Evolutionary conservation across 805 yeast genomes (phyloP).

Genomic region (Myxozyma sirexii): DNA sequence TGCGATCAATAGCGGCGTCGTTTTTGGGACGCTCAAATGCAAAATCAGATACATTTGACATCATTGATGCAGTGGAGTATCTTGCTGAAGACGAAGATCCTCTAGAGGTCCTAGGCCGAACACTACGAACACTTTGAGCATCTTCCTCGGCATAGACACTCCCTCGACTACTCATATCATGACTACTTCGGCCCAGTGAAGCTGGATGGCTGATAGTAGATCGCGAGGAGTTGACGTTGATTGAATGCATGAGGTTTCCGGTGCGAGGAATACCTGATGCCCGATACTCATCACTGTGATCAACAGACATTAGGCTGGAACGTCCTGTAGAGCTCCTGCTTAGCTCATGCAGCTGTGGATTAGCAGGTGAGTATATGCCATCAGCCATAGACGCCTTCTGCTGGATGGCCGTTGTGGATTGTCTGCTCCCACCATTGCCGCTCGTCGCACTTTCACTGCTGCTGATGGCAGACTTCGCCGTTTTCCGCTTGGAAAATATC

Average conservation of each 20-base stretch:
- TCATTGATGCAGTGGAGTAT: slow-evolving; percentile 17
- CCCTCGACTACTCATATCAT: slow-evolving; percentile 7
- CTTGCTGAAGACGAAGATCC: slow-evolving; percentile 3
- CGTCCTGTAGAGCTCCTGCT: background rate
- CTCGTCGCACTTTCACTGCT: background rate
- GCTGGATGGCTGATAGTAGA: slow-evolving; percentile 1
- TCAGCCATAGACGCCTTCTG: background rate
- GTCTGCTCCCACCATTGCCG: background rate
- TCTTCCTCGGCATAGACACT: slow-evolving; percentile 23
- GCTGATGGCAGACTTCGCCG: background rate
- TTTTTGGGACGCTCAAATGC: slow-evolving; percentile 68
- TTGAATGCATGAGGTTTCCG: slow-evolving; percentile 12
- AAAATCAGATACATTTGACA: slow-evolving; percentile 40
- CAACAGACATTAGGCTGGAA: background rate
- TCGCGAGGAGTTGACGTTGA: slow-evolving; percentile 6
- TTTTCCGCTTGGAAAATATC: slow-evolving; percentile 4
- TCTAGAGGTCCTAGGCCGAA: slow-evolving; percentile 1
- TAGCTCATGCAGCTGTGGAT: background rate
- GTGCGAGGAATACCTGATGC: slow-evolving; percentile 8
- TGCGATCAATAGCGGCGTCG: slow-evolving; percentile 64
- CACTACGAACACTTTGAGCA: slow-evolving; percentile 4
- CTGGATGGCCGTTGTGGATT: background rate
- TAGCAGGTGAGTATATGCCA: background rate
- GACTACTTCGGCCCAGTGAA: background rate
- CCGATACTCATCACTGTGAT: slow-evolving; percentile 1